These are phyloP conservation scores for Pilobolus umbonatus DNA, from an alignment of 192 early-diverging fungal species.

Conservation along the genomic window DNA sequence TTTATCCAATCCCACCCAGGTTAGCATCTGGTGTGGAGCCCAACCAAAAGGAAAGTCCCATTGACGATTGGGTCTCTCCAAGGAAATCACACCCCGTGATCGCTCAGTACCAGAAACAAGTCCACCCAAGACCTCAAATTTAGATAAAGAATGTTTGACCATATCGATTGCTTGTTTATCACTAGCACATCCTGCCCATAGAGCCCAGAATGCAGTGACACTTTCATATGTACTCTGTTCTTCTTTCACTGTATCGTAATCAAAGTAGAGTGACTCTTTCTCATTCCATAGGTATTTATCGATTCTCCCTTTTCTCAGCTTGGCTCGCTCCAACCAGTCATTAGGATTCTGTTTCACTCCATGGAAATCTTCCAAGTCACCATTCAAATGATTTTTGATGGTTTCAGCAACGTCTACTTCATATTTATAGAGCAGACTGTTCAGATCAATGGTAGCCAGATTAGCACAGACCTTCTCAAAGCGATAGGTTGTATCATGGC, in stretches of 20 bases:
- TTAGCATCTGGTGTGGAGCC: constrained; percentile 98
- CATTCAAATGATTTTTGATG: constrained; percentile 56
- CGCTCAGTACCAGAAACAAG: constrained; percentile 87
- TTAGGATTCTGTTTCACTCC: constrained; percentile 43
- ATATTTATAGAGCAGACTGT: constrained; percentile 91
- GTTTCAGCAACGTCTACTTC: constrained; percentile 83
- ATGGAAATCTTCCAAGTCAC: constrained; percentile 41
- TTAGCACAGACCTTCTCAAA: constrained; percentile 87
- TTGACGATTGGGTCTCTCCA: constrained; percentile 89
- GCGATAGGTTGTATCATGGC: constrained; percentile 93
- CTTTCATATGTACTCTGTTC: constrained; percentile 78
- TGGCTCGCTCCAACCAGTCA: constrained; percentile 63
- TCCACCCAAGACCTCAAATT: constrained; percentile 89
- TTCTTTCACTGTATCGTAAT: constrained; percentile 73
- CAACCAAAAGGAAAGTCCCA: constrained; percentile 95
- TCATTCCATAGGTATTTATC: constrained; percentile 86
- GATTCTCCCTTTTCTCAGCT: constrained; percentile 56
- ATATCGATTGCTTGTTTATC: constrained; percentile 68
- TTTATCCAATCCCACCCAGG: constrained; percentile 82
- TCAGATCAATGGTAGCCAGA: constrained; percentile 91
- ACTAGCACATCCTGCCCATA: constrained; percentile 86
- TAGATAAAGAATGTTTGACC: constrained; percentile 52
- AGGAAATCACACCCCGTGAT: constrained; percentile 74
- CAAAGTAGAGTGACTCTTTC: constrained; percentile 74
- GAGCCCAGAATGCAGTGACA: constrained; percentile 81